phyloP scores from a whole-genome alignment of 2,329 filamentous ascomycete genomes.

The Fusarium hostae region DNA sequence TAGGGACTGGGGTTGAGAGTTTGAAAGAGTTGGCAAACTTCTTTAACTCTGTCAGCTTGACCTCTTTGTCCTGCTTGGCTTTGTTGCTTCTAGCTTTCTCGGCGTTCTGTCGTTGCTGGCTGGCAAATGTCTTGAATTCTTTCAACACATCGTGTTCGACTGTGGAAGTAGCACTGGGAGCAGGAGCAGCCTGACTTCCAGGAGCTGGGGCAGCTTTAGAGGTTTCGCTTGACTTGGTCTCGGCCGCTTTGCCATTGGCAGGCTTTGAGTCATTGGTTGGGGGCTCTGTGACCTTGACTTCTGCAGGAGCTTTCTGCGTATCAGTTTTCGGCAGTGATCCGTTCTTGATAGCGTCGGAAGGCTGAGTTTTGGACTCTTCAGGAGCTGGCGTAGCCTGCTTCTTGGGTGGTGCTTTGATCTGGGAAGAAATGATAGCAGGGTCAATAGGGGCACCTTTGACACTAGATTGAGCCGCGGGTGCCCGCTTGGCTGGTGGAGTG shows the following conservation, averaged over 20 bases:
- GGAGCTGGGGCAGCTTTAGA: slow-evolving; percentile 48
- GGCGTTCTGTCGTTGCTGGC: slow-evolving; percentile 63
- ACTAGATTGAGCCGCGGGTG: slow-evolving; percentile 78
- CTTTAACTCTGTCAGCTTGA: slow-evolving; percentile 93
- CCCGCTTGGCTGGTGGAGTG: slow-evolving; percentile 87
- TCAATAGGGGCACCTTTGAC: slow-evolving; percentile 83
- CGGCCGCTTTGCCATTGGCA: slow-evolving; percentile 48
- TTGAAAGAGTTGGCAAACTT: slow-evolving; percentile 97
- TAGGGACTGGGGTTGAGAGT: slow-evolving; percentile 89
- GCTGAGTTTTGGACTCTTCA: slow-evolving; percentile 43
- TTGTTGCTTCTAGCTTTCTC: slow-evolving; percentile 68
- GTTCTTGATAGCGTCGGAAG: slow-evolving; percentile 47
- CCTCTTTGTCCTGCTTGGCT: slow-evolving; percentile 81
- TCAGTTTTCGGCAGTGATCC: slow-evolving; percentile 46
- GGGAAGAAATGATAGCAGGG: slow-evolving; percentile 91
- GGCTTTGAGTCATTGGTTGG: slow-evolving; percentile 47
- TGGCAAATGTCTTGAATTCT: slow-evolving; percentile 73
- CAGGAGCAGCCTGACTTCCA: slow-evolving; percentile 55
- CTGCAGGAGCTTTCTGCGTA: slow-evolving; percentile 36
- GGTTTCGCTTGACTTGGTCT: slow-evolving; percentile 46
- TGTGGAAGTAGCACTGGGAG: slow-evolving; percentile 66
- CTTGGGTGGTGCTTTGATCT: slow-evolving; percentile 66
- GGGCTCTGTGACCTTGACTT: slow-evolving; percentile 45
- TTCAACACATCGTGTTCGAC: slow-evolving; percentile 71
- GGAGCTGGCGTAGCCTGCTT: slow-evolving; percentile 44